Base-by-base conservation (phyloP, 345 rosid species). In the Hirschfeldia incana region DNA sequence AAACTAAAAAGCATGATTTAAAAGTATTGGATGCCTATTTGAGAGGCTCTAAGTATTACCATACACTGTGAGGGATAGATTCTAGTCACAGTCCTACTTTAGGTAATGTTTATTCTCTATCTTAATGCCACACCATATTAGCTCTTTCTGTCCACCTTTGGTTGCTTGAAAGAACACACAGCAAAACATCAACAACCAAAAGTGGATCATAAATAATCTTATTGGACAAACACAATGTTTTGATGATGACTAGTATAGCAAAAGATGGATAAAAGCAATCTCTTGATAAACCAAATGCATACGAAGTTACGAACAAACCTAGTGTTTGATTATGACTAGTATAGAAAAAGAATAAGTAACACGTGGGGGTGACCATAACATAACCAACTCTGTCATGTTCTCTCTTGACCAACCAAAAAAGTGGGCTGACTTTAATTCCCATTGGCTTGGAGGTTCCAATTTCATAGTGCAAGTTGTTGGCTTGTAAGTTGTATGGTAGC, bases 381-480 rank as follows among this genome's bases (percentile, higher is more conserved):
- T 58, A 67, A 73, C 55, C 32, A 32, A 80, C 4, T 58, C 39
- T 80, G 65, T 75, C 72, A 58, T 80, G 28, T 69, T 55, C 58
- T 63, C 46, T 37, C 59, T 62, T 80, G 76, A 65, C 79, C 72
- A 70, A 75, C 55, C 58, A 39, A 11, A 33, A 63, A 80, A 70
- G 13, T 57, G 62, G 53, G 57, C 63, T 65, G 73, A 65, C 73
- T 65, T 49, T 44, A n/a, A 55, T 70, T 80, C 80, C 83, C 69
- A 80, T 80, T 80, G 80, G 80, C 30, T 80, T 70, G 80, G 83
- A 70, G 80, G 68, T 58, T 75, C 49, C 49, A 65, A 21, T 65
- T 58, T 57, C 29, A 16, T 70, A 55, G 32, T 65, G 69, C 78
- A 80, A 44, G 73, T 71, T 65, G 76, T 65, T 75, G 76, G 83